Evolutionary conservation across 2,329 filamentous ascomycete genomes (phyloP).

Genomic region (Colletotrichum cereale): DNA sequence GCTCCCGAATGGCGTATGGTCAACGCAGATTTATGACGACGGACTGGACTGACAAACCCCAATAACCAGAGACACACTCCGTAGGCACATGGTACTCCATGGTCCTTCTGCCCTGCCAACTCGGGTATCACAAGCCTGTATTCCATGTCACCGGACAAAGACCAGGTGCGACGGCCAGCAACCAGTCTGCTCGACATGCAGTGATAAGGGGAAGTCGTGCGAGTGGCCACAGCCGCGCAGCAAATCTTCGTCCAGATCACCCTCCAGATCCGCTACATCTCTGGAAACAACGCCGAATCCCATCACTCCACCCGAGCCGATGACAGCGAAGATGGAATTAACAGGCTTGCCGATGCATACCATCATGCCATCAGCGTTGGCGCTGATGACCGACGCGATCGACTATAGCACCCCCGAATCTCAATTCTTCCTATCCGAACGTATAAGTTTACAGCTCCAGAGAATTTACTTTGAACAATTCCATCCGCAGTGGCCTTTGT

Average conservation of each 20-base stretch:
- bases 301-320: background rate
- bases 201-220: slow-evolving; percentile 24
- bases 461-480: slow-evolving; percentile 27
- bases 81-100: slow-evolving; percentile 35
- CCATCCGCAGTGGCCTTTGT: slow-evolving; percentile 31
- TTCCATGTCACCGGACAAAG: slow-evolving; percentile 33
- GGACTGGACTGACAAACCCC: slow-evolving; percentile 2
- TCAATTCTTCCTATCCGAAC: slow-evolving; percentile 3
- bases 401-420: slow-evolving; percentile 1
- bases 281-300: slow-evolving; percentile 6
- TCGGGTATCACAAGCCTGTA: slow-evolving; percentile 33
- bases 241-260: background rate
- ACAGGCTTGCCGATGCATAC: slow-evolving; percentile 18
- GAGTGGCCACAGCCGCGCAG: slow-evolving; percentile 26
- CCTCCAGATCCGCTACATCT: background rate
- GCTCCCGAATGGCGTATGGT: background rate
- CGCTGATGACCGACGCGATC: slow-evolving; percentile 6
- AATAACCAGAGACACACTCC: slow-evolving; percentile 28
- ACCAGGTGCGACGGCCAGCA: slow-evolving; percentile 35
- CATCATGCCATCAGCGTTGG: background rate
- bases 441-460: slow-evolving; percentile 15
- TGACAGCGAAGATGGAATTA: background rate
- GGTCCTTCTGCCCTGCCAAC: slow-evolving; percentile 32
- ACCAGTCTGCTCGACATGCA: slow-evolving; percentile 27
- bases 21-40: background rate